Base-by-base conservation (phyloP, 169 alveolate species). In the Babesia microti region DNA sequence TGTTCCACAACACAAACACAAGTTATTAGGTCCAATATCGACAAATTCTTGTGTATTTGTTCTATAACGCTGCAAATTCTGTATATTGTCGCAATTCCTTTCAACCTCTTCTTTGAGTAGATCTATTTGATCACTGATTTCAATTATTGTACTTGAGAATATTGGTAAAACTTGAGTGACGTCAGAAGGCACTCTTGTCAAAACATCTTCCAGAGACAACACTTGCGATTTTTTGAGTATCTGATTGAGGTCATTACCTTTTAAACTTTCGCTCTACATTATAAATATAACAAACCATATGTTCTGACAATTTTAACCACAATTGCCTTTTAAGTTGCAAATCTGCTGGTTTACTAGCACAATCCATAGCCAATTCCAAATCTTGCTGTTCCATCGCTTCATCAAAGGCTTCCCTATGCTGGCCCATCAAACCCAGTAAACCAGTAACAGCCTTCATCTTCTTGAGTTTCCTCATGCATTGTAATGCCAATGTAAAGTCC, bases 321-420 rank as follows among this genome's bases (percentile, higher is more conserved):
- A 65, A 63, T 1, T 54, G 49, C 29, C 76, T 37, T 15, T 47
- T 54, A 7, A 43, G 27, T 29, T 54, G 55, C 6, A 12, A 39
- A 51, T 65, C 66, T 0, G 43, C 22, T 2, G 76, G 76, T 24
- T 54, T 37, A 56, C 35, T 65, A 4, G 76, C 76, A 40, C 76
- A 65, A 21, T 37, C 39, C 9, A 35, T 53, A 3, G 76, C 76
- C 19, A 65, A 44, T 5, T 35, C 30, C 17, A 37, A 30, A 24
- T 65, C 34, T 15, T 33, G 50, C 12, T 45, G 54, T 27, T 45
- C 26, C 3, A 65, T 55, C 1, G 76, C 56, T 45, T 54, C 17
- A 18, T 65, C 69, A 23, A 65, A 56, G 7, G 76, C 76, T 34
- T 65, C 76, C 39, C 55, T 63, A 37, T 50, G 37, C 60, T 54